Base-by-base conservation (phyloP, 768 basidiomycete species). In the Tricholoma furcatifolium region DNA sequence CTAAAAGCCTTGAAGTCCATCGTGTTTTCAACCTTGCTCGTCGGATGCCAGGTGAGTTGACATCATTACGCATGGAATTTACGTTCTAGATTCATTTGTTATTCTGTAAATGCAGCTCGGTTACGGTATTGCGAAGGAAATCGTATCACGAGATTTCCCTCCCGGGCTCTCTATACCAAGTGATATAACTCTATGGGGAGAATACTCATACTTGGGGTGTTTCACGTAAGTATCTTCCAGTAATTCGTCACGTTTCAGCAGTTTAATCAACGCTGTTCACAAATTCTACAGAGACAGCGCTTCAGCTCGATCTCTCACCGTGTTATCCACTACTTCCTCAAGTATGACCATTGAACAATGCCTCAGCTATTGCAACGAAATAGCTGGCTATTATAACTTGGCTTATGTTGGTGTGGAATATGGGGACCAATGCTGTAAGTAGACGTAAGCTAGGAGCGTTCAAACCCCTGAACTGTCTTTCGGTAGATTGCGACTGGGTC, bases 401-500 rank as follows among this genome's bases (percentile, higher is more conserved):
- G 34, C 46, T 23, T 47, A 44, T 32, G 43, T 44, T n/a, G 43
- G 43, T 8, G 6, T 44, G 5, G 43, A 44, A 31, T 31, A 44
- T 32, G 46, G 32, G 2, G 21, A 21, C 35, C 32, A 47, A 47
- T 47, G 46, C 21, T 47, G 46, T 36, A 21, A 18, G 46, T 47
- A 6, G 14, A 8, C 18, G 43, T 7, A 17, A 27, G 27, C 27
- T 27, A 27, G 27, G 27, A 27, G 27, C 27, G 27, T 27, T 27
- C 27, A 27, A n/a, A 27, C 27, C 27, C 7, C 27, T 4, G 7
- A 7, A 4, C 27, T 12, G 4, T 44, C 27, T 17, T 31, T 6
- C 31, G 7, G 10, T n/a, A 50, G 49, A 50, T 43, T 50, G 49
- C 15, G 40, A 50, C 31, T 50, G 49, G 49, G 38, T 40, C 1